Evolutionary conservation across 306 rosid species (phyloP).

Genomic region (Trifolium pratense): DNA sequence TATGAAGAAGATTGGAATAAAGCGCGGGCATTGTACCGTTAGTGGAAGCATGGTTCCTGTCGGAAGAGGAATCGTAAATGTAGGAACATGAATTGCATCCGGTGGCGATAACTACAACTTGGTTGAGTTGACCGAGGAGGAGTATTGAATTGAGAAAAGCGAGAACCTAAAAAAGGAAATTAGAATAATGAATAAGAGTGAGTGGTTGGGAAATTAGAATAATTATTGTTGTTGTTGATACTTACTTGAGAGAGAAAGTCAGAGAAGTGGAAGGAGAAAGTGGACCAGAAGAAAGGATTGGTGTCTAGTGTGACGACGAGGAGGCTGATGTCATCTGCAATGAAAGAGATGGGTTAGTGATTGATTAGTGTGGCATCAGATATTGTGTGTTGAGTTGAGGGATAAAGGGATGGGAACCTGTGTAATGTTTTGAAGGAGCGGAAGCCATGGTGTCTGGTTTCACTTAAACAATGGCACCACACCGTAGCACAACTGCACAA

Average conservation of each 20-base stretch:
- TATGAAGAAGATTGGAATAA: slow-evolving; percentile 67
- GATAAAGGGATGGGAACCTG: slow-evolving; percentile 49
- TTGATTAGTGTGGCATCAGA: not conserved
- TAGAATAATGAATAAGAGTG: not conserved
- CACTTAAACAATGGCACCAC: not conserved
- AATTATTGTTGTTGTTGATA: not conserved
- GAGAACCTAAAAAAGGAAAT: slow-evolving; percentile 58
- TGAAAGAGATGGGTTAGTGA: slow-evolving; percentile 20
- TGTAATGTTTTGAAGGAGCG: slow-evolving; percentile 75
- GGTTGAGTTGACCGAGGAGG: slow-evolving; percentile 84
- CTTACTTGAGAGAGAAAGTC: slow-evolving; percentile 83
- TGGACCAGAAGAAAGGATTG: slow-evolving; percentile 86
- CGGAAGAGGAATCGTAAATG: slow-evolving; percentile 70
- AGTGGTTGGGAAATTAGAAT: not conserved
- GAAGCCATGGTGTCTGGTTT: slow-evolving; percentile 64
- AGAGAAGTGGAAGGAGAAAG: slow-evolving; percentile 71
- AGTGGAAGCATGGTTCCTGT: slow-evolving; percentile 53
- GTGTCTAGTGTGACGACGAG: slow-evolving; percentile 80
- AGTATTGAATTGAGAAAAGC: slow-evolving; percentile 79
- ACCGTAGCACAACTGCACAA: too few relatives aligned
- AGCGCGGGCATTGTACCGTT: slow-evolving; percentile 74
- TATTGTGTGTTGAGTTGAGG: not conserved
- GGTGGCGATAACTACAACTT: slow-evolving; percentile 80
- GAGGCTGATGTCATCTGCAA: slow-evolving; percentile 92
- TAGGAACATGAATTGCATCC: slow-evolving; percentile 84